These are phyloP conservation scores for Ganoderma lucidum DNA, from an alignment of 1,284 basidiomycete genomes.

Conservation along the genomic window DNA sequence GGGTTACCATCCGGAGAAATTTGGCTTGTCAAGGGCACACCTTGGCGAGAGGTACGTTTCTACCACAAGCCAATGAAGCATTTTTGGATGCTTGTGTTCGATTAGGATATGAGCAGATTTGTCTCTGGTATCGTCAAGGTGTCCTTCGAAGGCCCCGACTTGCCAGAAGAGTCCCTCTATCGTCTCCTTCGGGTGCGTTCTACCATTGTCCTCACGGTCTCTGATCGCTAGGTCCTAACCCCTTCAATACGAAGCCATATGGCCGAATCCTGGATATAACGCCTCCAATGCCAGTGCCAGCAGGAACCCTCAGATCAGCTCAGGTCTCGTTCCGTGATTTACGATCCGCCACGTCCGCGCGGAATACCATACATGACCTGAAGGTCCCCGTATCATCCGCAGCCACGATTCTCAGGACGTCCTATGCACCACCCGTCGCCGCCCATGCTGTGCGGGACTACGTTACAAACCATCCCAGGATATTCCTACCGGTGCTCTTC, in stretches of 20 bases:
- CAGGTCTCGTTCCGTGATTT: conserved; percentile 69
- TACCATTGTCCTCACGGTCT: background rate
- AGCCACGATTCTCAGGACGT: conserved; percentile 68
- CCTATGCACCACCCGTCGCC: conserved; percentile 81
- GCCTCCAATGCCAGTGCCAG: conserved; percentile 66
- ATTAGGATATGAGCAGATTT: conserved; percentile 85
- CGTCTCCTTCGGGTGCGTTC: conserved; percentile 70
- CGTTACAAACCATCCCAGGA: conserved; percentile 86
- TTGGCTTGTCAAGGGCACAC: conserved; percentile 85
- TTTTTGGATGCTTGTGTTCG: background rate
- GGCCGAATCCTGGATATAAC: conserved; percentile 80
- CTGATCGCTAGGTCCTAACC: conserved; percentile 2
- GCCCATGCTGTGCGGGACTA: conserved; percentile 85
- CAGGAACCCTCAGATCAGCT: conserved; percentile 74
- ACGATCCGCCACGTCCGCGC: conserved; percentile 81
- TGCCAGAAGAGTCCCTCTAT: conserved; percentile 81
- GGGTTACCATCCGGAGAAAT: conserved; percentile 62
- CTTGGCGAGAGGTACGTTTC: conserved; percentile 83
- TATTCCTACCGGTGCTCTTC: conserved; percentile 85
- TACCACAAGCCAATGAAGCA: background rate
- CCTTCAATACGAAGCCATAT: conserved; percentile 65
- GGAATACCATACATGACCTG: conserved; percentile 87
- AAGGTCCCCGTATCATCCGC: conserved; percentile 46
- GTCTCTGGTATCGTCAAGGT: conserved; percentile 78
- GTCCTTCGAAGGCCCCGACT: conserved; percentile 88